Evolutionary conservation across 2,329 filamentous ascomycete species (phyloP), one percentile per base, ranked within the genome.

Genomic region (Colletotrichum sp.): DNA sequence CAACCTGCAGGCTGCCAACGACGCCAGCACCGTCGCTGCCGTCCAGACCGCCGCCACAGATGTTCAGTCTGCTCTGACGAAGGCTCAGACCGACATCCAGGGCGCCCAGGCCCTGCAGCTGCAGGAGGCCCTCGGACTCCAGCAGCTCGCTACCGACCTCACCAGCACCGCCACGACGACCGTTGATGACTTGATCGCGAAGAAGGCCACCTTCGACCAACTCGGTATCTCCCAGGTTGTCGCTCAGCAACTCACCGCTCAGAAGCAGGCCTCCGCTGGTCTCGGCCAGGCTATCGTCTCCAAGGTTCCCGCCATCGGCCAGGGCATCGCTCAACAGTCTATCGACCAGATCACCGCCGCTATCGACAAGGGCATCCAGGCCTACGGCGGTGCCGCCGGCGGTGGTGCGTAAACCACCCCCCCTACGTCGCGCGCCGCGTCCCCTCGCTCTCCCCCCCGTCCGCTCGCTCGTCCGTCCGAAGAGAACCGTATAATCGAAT

Each of bases 11-110:
- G 60, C 36, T 32, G 57, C 87, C 85, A 83, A 79, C 4, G 90
- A 92, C 81, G 92, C 90, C 85, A 82, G 83, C 59, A 82, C 84
- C 1, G 83, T 90, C 61, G 77, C 82, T 36, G 80, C 86, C 36
- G 78, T 79, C 48, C 71, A 78, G 39, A 57, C 66, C 59, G 76
- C 82, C 12, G 82, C 83, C 3, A 24, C 21, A 10, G 75, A 78
- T 10, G 67, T 71, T 16, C 65, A 77, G 66, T 69, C 36, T n/a
- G 66, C 74, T 24, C 71, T 79, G 36, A 67, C 74, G 30, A 75
- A 76, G 63, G 76, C 80, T 18, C 78, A 78, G 10, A 61, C 61
- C 13, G 80, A 83, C 36, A 82, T 84, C 60, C 43, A 74, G 16
- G 82, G 79, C 26, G 67, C 80, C 2, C 64, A 77, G 26, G 59